phyloP scores from a whole-genome alignment of 345 rosid species.

The Sonneratia alba region DNA sequence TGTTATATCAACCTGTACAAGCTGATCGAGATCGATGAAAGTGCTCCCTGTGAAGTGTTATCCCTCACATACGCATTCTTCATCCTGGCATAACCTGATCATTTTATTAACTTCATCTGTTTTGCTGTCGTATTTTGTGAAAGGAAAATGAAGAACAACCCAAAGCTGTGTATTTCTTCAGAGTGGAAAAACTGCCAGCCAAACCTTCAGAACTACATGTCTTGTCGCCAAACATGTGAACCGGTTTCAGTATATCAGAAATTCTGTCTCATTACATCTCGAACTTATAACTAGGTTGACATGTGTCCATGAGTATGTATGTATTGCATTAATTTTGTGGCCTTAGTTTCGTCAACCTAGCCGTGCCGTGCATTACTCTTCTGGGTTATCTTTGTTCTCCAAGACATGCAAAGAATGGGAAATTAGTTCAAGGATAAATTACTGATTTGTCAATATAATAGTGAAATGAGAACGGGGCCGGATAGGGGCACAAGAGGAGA shows the following conservation, averaged over 20 bases:
- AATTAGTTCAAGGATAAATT: background rate
- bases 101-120: background rate
- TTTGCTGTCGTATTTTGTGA: background rate
- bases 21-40: background rate
- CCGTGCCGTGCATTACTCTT: background rate
- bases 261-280: background rate
- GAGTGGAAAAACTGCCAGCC: too few relatives aligned
- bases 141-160: background rate
- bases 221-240: background rate
- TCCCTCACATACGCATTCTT: background rate
- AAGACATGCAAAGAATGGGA: background rate
- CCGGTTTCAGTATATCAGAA: background rate
- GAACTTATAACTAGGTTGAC: background rate
- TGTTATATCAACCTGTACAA: background rate
- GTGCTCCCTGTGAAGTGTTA: background rate
- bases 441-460: too few relatives aligned
- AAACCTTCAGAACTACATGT: background rate
- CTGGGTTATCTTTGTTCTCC: background rate
- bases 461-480: background rate
- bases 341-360: background rate
- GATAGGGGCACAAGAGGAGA: conserved; percentile 2
- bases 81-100: background rate
- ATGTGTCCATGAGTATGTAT: background rate
- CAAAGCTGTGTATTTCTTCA: too few relatives aligned
- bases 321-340: background rate